Evolutionary conservation across 306 rosid species (phyloP).

Genomic region (Cucumis cinereus): DNA sequence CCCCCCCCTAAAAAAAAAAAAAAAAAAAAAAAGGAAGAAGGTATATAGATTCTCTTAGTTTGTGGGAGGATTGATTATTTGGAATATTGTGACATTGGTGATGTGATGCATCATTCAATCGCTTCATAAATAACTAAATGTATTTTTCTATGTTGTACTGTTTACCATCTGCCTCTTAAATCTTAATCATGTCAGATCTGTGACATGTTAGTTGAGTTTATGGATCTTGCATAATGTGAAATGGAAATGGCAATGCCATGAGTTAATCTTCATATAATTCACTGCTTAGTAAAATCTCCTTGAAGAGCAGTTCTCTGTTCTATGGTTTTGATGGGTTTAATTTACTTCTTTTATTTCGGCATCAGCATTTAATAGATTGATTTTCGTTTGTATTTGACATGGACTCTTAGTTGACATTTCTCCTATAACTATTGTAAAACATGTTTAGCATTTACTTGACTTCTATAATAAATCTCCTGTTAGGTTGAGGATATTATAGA

Average conservation of each 20-base stretch:
- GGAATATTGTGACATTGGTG: not conserved
- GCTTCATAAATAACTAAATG: not conserved
- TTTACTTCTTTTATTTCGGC: not conserved
- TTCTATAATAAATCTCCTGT: not conserved
- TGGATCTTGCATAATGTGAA: not conserved
- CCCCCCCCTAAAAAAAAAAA: no score
- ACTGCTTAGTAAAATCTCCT: not conserved
- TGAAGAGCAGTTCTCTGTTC: not conserved
- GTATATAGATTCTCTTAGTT: not conserved
- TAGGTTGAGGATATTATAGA: constrained; percentile 91
- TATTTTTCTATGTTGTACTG: not conserved
- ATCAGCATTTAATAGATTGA: not conserved
- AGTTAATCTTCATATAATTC: not conserved
- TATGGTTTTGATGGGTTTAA: not conserved
- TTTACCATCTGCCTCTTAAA: not conserved
- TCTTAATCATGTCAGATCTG: not conserved
- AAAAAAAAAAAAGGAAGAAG: not conserved
- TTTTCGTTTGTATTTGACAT: not conserved
- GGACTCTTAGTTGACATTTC: not conserved
- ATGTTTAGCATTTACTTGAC: not conserved
- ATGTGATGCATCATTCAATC: not conserved
- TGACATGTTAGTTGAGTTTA: not conserved
- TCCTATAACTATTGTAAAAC: not conserved
- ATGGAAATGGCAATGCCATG: not conserved
- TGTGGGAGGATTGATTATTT: not conserved